Evolutionary conservation across 768 basidiomycete species (phyloP), one percentile per base, ranked within the genome.

Genomic region (Suillus spraguei): DNA sequence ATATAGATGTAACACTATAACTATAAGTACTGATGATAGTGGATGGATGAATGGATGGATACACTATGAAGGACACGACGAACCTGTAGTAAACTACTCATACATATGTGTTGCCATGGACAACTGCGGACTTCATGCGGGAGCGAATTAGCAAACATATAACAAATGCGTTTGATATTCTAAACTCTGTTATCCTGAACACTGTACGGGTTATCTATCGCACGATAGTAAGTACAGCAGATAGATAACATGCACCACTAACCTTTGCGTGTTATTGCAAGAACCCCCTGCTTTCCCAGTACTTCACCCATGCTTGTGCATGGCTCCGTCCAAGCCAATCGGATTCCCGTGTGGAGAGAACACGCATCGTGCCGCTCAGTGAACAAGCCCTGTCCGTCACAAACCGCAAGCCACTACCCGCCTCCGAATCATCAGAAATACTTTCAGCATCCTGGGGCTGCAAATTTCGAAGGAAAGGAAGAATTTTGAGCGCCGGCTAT

Each of bases 401-500:
- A 3, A 53, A 7, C 32, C n/a, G 52, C 20, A n/a, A 3, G 33
- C 33, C 33, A 3, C 13, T 53, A n/a, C 52, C 33, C 1, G 52
- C 52, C 20, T 53, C 52, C 17, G 10, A 32, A 20, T 53, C 33
- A 3, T 32, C 33, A 36, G 33, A 35, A 2, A 6, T 2, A n/a
- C 5, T 13, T n/a, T n/a, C 20, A 33, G 20, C 20, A 13, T 53
- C 13, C 11, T 20, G 52, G 0, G 52, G 32, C 11, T n/a, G 52
- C 32, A 53, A 35, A 78, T 32, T 24, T 16, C 67, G 72, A 59
- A 72, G 68, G 56, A 71, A 74, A 20, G 68, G 66, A 3, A 75
- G 55, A 0, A 75, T 65, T 60, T 75, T 74, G 38, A 71, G 64
- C 9, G 73, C 74, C 50, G 74, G 74, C 74, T 75, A 62, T 2